These are phyloP conservation scores for Albugo laibachii DNA, from an alignment of 352 stramenopile genomes.

Conservation along the genomic window DNA sequence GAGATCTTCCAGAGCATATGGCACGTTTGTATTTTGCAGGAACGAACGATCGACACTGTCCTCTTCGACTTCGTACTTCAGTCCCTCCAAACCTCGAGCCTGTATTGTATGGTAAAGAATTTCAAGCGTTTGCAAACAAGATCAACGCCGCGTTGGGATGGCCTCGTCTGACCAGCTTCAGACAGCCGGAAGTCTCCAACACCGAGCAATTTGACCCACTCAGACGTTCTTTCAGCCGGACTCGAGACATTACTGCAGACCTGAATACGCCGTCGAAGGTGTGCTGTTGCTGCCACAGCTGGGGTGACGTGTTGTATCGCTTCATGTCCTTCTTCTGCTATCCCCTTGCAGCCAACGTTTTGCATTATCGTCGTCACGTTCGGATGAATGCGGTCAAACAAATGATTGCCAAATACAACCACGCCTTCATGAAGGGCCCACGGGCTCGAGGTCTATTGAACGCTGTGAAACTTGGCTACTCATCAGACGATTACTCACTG, in stretches of 20 bases:
- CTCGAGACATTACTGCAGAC: too few relatives aligned
- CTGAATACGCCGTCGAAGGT: too few relatives aligned
- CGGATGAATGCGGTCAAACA: constrained; percentile 60
- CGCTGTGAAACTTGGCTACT: constrained; percentile 54
- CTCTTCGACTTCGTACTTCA: constrained; percentile 31
- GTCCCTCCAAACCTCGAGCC: constrained; percentile 33
- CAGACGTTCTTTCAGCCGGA: too few relatives aligned
- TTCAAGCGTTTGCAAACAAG: constrained; percentile 30
- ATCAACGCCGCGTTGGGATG: constrained; percentile 44
- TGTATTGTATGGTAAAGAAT: constrained; percentile 49
- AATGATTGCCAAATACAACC: constrained; percentile 55
- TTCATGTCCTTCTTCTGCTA: constrained; percentile 46
- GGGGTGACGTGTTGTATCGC: constrained; percentile 34
- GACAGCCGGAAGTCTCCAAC: too few relatives aligned
- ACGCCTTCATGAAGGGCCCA: constrained; percentile 62
- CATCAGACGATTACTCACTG: constrained; percentile 49
- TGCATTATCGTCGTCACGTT: constrained; percentile 41
- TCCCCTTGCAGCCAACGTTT: constrained; percentile 41
- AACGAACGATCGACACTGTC: constrained; percentile 35
- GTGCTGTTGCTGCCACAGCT: constrained; percentile 15
- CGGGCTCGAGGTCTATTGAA: constrained; percentile 45
- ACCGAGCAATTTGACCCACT: too few relatives aligned
- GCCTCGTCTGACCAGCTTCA: constrained; percentile 5
- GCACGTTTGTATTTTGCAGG: constrained; percentile 49
- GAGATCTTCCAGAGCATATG: constrained; percentile 69